A percentile compares a stretch with the other conserved stretches of the same genome.
These are phyloP conservation scores for Agrocybe praecox DNA, from an alignment of 768 basidiomycete genomes.

Conservation along the genomic window DNA sequence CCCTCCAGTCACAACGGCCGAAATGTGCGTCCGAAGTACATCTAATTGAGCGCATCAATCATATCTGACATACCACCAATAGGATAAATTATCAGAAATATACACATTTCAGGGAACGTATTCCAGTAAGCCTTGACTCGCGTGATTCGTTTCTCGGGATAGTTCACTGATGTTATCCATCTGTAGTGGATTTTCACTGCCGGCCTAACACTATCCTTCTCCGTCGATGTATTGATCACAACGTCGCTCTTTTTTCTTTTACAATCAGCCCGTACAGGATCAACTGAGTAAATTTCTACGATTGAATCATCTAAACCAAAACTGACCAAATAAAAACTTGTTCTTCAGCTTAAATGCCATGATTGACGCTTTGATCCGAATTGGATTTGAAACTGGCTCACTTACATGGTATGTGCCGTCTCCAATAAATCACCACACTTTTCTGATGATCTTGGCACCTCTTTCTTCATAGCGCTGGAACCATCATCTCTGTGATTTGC, in stretches of 20 bases:
- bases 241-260: slow-evolving; percentile 45
- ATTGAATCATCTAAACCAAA: background rate
- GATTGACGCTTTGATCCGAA: slow-evolving; percentile 47
- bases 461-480: slow-evolving; percentile 36
- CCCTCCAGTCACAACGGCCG: slow-evolving; percentile 28
- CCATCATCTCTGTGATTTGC: slow-evolving; percentile 50
- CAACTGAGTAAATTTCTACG: slow-evolving; percentile 33
- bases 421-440: background rate
- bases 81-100: slow-evolving; percentile 25
- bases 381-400: slow-evolving; percentile 54
- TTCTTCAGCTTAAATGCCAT: slow-evolving; percentile 43
- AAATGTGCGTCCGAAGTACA: slow-evolving; percentile 26
- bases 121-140: slow-evolving; percentile 19
- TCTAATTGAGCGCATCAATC: background rate
- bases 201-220: slow-evolving; percentile 50
- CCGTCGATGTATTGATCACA: slow-evolving; percentile 52
- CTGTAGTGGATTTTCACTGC: slow-evolving; percentile 58
- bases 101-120: slow-evolving; percentile 16
- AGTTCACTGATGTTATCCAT: background rate
- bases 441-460: background rate
- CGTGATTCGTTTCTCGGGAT: background rate
- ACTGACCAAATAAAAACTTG: slow-evolving; percentile 1
- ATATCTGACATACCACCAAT: background rate
- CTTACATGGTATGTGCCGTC: slow-evolving; percentile 41
- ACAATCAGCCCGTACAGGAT: slow-evolving; percentile 35